Base-by-base conservation (phyloP, 192 early-diverging fungal genomes). In the Paraglomus occultum region DNA sequence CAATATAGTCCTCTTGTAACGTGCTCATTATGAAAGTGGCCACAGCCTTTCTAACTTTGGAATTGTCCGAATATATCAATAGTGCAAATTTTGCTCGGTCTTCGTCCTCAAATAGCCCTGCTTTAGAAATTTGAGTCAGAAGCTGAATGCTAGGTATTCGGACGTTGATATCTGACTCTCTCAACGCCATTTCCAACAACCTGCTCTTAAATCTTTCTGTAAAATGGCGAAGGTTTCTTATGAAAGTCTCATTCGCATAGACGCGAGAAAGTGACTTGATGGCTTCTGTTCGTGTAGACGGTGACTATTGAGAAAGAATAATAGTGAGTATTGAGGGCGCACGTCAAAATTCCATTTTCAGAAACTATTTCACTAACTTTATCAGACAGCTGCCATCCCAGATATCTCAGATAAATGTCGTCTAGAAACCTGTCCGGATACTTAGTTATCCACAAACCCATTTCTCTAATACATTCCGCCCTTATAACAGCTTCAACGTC, bases 311-410 rank as follows among this genome's bases (percentile, higher is more conserved):
- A n/a, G 39, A 55, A 55, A 17, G 38, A 61, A 61, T n/a, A 8
- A 43, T 43, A 43, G 39, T 40, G 59, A 43, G 39, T 7, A 12
- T 0, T 10, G 38, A 43, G n/a, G 11, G 44, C 1, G 18, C 6
- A 55, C 20, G 10, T 31, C 38, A 23, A 43, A 60, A 10, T 49
- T 64, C 6, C 20, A 40, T 1, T 38, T 18, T 40, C 8, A 39
- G 2, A 39, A 8, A n/a, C 9, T 40, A 50, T n/a, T 17, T 15
- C 5, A 42, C 38, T 78, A 63, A 84, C 84, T 70, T 85, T 90
- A 74, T 99, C 95, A 43, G 88, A 90, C 44, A 97, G 77, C 61
- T 89, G 80, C 94, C 92, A 95, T 20, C 95, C 95, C 1, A 95
- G 49, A 64, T 95, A 95, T 40, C 91, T 81, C 18, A 95, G 69